Evolutionary conservation across 495 filamentous ascomycete genomes (phyloP).

Genomic region (Penicillium desertorum): DNA sequence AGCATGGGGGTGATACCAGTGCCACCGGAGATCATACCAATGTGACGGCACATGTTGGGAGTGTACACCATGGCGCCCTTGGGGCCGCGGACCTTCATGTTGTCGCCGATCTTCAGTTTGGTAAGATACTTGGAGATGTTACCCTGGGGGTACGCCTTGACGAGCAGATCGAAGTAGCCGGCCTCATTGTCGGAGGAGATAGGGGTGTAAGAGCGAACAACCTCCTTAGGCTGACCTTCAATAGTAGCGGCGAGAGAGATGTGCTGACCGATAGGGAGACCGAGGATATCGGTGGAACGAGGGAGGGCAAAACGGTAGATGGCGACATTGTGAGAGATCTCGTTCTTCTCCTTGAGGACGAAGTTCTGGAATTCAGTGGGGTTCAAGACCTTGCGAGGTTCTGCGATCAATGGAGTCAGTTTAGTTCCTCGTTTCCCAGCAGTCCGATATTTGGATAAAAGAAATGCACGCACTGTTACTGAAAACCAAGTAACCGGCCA

Average conservation of each 20-base stretch:
- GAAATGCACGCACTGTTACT: conserved; percentile 23
- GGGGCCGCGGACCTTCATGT: conserved; percentile 84
- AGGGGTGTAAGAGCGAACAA: conserved; percentile 94
- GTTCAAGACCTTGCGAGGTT: conserved; percentile 77
- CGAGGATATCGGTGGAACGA: conserved; percentile 73
- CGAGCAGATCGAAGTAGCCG: conserved; percentile 94
- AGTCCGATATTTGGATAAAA: neutral
- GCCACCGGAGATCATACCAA: conserved; percentile 97
- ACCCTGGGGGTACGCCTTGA: conserved; percentile 95
- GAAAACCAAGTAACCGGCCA: conserved; percentile 22
- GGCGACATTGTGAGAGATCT: conserved; percentile 94
- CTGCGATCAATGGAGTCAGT: conserved; percentile 42
- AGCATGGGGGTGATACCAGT: conserved; percentile 99
- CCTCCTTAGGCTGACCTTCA: conserved; percentile 75
- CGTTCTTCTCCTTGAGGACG: conserved; percentile 82
- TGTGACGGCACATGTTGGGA: conserved; percentile 88
- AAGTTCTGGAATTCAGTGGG: conserved; percentile 86
- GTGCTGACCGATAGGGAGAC: conserved; percentile 96
- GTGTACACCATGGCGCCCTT: conserved; percentile 97
- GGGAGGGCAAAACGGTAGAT: conserved; percentile 95
- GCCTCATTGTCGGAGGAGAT: conserved; percentile 88
- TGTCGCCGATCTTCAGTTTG: conserved; percentile 75
- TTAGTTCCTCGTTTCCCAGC: neutral
- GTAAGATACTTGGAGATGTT: conserved; percentile 94
- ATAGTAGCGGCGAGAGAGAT: conserved; percentile 89